Percentiles rank a stretch among this genome's conserved stretches.
Evolutionary conservation across 495 filamentous ascomycete species (phyloP).

Genomic region (Bombardia bombarda): DNA sequence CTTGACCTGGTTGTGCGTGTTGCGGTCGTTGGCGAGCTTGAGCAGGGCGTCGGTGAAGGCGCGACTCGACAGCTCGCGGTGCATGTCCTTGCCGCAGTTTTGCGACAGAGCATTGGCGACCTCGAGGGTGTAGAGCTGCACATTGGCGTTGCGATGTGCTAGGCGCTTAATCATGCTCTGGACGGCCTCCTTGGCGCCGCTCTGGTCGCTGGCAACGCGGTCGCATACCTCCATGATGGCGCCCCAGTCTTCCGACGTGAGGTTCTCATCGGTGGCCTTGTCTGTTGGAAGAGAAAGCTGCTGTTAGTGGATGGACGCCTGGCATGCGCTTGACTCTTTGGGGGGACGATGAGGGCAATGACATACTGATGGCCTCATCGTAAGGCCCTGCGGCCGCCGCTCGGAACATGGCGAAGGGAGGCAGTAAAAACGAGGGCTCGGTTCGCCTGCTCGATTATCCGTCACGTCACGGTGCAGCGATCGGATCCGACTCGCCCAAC

Average conservation of each 20-base stretch:
- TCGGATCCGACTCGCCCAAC: too few species aligned
- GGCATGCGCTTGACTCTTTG: too few species aligned
- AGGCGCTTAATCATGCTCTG: slow-evolving; percentile 91
- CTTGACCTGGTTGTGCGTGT: slow-evolving; percentile 94
- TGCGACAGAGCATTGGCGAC: slow-evolving; percentile 92
- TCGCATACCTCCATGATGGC: slow-evolving; percentile 98
- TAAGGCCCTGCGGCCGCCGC: slow-evolving; percentile 42
- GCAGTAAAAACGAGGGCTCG: not conserved
- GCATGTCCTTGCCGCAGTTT: slow-evolving; percentile 87
- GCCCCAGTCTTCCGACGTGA: slow-evolving; percentile 97
- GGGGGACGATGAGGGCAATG: not conserved
- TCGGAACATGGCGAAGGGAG: slow-evolving; percentile 39
- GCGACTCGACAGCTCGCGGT: slow-evolving; percentile 86
- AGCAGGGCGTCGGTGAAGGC: slow-evolving; percentile 94
- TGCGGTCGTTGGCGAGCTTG: slow-evolving; percentile 84
- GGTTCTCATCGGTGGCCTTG: slow-evolving; percentile 97
- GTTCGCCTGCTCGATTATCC: not conserved
- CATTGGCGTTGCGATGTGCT: slow-evolving; percentile 95
- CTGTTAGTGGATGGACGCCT: too few species aligned
- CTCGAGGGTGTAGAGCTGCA: slow-evolving; percentile 97
- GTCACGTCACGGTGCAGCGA: too few species aligned
- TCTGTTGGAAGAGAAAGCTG: too few species aligned
- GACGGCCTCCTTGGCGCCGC: slow-evolving; percentile 82
- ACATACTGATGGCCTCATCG: slow-evolving; percentile 45
- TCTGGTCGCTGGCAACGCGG: slow-evolving; percentile 55